Base-by-base conservation (phyloP, 2,329 filamentous ascomycete species). In the Cladorrhinum sp. region DNA sequence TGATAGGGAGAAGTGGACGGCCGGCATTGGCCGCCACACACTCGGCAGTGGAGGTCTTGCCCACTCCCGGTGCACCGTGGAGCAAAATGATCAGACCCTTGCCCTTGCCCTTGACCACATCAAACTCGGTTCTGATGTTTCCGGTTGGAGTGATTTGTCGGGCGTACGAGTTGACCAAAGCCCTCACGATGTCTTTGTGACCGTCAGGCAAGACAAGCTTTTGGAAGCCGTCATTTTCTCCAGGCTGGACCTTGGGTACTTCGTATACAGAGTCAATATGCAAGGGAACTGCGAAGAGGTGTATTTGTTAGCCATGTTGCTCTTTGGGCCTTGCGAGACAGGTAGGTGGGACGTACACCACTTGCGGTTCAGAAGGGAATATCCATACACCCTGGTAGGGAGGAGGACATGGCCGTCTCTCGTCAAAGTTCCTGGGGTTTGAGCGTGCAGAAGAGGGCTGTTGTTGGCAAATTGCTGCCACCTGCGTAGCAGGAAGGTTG, bases 221-320 rank as follows among this genome's bases (percentile, higher is more conserved):
- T 3, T 67, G 60, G 64, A 68, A 71, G 6, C 65, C 67, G 8
- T 63, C 60, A 20, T 42, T 42, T 14, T 42, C 7, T 3, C 36
- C 36, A 5, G 36, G 36, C 6, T 16, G 3, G 10, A 42, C 36
- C n/a, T 42, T 16, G 6, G 6, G 36, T 4, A 42, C 36, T 10
- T 73, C 73, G 3, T 58, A 59, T 0, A 75, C 68, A 14, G 74
- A 65, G 21, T 75, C 73, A 9, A 65, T 61, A n/a, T 70, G 66
- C 0, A 42, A 42, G 3, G 36, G 36, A n/a, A 8, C 36, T 42
- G 36, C n/a, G 36, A n/a, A n/a, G 30, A 30, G 4, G 36, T 42
- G 36, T 9, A 28, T 28, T 9, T 9, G 26, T 28, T 9, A 28
- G n/a, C n/a, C n/a, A n/a, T n/a, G n/a, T n/a, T n/a, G n/a, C n/a